phyloP scores from a whole-genome alignment of 306 rosid genomes.

The Phaseolus lunatus region DNA sequence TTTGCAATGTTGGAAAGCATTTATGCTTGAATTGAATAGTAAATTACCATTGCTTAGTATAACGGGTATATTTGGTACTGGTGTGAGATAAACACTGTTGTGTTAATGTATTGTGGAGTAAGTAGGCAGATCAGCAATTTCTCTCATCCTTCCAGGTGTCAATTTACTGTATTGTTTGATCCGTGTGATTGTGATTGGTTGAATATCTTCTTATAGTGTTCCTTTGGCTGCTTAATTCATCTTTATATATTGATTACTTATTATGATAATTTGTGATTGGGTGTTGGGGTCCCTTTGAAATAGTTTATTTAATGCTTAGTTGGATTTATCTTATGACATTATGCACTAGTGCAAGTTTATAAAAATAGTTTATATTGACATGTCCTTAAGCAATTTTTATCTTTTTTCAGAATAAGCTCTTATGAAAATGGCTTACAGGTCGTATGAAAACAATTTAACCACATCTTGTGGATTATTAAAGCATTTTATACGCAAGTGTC shows the following conservation, averaged over 20 bases:
- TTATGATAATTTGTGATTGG: neutral
- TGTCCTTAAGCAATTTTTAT: too few relatives aligned
- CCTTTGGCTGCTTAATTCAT: constrained; percentile 10
- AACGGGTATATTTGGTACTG: neutral
- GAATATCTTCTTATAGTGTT: neutral
- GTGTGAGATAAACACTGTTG: neutral
- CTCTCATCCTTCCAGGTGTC: constrained; percentile 1
- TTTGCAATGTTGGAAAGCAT: neutral
- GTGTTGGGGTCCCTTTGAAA: neutral
- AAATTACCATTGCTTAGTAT: neutral
- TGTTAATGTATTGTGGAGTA: neutral
- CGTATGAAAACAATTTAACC: neutral
- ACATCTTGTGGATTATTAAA: neutral
- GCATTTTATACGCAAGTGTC: neutral
- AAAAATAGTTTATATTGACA: neutral
- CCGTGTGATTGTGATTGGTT: neutral
- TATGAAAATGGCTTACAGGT: too few relatives aligned
- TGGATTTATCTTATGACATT: neutral
- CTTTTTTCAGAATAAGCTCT: neutral
- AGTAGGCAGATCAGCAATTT: constrained; percentile 15
- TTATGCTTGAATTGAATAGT: constrained; percentile 5
- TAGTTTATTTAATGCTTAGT: neutral
- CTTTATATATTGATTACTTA: constrained; percentile 1
- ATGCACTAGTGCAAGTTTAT: neutral
- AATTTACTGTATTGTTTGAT: neutral